These are phyloP conservation scores for Vitis hybrid DNA, from an alignment of 177 flowering plant genomes.

Conservation along the genomic window DNA sequence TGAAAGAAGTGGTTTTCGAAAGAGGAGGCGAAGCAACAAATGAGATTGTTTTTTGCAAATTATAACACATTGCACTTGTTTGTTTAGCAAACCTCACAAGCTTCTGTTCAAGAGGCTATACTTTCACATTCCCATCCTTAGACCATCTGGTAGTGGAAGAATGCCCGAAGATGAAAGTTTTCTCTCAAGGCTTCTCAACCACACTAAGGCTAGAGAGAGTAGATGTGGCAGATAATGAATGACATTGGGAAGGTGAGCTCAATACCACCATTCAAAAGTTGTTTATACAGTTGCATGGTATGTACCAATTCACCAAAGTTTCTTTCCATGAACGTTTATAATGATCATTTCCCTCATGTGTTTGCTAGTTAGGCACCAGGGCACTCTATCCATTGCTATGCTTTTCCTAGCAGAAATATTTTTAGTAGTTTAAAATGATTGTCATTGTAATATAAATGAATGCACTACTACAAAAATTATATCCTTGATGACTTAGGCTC, in stretches of 20 bases:
- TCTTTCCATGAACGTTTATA: too few relatives aligned
- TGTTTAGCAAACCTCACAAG: not conserved
- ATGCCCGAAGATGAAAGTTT: slow-evolving; percentile 8
- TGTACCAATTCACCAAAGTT: too few relatives aligned
- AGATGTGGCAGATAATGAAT: not conserved
- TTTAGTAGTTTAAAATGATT: too few relatives aligned
- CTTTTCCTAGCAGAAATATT: too few relatives aligned
- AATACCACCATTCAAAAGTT: slow-evolving; percentile 3
- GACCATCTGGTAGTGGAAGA: not conserved
- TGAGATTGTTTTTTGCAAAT: not conserved
- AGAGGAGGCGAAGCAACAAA: not conserved
- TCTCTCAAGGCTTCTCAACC: not conserved
- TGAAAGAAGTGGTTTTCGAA: too few relatives aligned
- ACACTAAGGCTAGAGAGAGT: slow-evolving; percentile 4
- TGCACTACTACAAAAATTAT: too few relatives aligned
- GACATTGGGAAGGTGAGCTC: not conserved
- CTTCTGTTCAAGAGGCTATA: not conserved
- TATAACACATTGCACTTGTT: not conserved
- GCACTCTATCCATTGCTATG: too few relatives aligned
- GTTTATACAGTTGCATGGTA: not conserved
- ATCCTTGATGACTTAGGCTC: too few relatives aligned
- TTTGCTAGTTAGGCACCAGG: too few relatives aligned
- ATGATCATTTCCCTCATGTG: too few relatives aligned
- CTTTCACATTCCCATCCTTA: slow-evolving; percentile 7
- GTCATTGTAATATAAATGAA: too few relatives aligned